Evolutionary conservation across 495 filamentous ascomycete genomes (phyloP).

Genomic region (Platismatia glauca): DNA sequence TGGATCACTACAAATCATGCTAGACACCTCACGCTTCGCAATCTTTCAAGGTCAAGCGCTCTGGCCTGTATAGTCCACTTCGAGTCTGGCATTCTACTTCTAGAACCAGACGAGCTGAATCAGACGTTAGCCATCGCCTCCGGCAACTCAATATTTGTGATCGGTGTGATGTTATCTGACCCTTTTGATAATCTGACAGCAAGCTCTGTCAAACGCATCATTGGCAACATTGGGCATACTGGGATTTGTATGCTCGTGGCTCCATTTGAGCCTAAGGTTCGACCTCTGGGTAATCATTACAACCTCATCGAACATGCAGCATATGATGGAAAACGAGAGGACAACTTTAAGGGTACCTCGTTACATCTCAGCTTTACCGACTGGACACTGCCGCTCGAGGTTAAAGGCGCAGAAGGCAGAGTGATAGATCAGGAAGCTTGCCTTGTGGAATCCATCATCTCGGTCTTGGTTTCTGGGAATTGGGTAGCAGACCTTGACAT

Average conservation of each 20-base stretch:
- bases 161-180: slow-evolving; percentile 16
- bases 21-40: background rate
- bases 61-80: slow-evolving; percentile 18
- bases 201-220: slow-evolving; percentile 5
- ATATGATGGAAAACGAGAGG: slow-evolving; percentile 18
- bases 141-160: slow-evolving; percentile 22
- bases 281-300: slow-evolving; percentile 14
- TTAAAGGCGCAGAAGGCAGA: slow-evolving; percentile 2
- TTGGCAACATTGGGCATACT: slow-evolving; percentile 20
- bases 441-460: slow-evolving; percentile 18
- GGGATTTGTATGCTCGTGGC: slow-evolving; percentile 20
- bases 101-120: slow-evolving; percentile 9
- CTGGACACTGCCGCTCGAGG: slow-evolving; percentile 16
- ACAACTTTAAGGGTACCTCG: slow-evolving; percentile 18
- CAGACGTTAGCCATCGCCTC: slow-evolving; percentile 21
- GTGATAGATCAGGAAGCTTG: slow-evolving; percentile 15
- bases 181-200: slow-evolving; percentile 6
- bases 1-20: background rate
- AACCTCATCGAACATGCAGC: slow-evolving; percentile 18
- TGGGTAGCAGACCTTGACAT: slow-evolving; percentile 22
- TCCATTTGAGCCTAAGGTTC: slow-evolving; percentile 12
- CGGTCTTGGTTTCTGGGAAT: slow-evolving; percentile 16
- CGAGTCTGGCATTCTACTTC: slow-evolving; percentile 8
- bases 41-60: background rate
- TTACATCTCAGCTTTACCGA: slow-evolving; percentile 21